Percentiles rank a stretch among this genome's conserved stretches.
phyloP scores from a whole-genome alignment of 306 rosid genomes.

The Alnus rubra region DNA sequence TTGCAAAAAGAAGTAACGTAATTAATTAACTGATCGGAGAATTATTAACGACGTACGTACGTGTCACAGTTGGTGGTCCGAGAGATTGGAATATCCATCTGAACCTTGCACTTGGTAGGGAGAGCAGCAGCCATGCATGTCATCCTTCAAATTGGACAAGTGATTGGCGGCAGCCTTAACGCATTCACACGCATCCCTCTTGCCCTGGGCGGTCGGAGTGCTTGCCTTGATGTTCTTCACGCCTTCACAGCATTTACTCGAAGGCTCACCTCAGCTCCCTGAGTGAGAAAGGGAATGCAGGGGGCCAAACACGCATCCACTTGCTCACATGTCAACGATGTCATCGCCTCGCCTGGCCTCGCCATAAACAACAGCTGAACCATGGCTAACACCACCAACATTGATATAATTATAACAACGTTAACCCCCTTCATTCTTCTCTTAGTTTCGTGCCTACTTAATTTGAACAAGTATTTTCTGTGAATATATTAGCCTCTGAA shows the following conservation, averaged over 20 bases:
- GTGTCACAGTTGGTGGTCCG: background rate
- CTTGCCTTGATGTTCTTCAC: background rate
- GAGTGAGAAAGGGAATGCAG: background rate
- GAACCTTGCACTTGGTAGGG: background rate
- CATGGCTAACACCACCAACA: background rate
- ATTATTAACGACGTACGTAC: too few species aligned
- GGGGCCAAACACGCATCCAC: background rate
- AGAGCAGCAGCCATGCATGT: background rate
- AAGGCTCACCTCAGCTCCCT: background rate
- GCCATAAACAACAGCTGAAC: background rate
- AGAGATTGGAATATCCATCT: background rate
- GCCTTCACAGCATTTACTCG: background rate
- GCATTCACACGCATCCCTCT: background rate
- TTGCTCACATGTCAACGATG: background rate
- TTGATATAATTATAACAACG: background rate
- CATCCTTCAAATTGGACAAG: background rate
- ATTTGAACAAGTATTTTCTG: too few species aligned
- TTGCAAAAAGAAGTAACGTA: too few species aligned
- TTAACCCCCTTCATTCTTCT: background rate
- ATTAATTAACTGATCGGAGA: too few species aligned
- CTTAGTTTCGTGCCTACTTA: too few species aligned
- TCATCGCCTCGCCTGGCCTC: background rate
- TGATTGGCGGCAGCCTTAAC: background rate
- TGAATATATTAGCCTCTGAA: too few species aligned
- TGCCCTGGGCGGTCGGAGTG: background rate